Evolutionary conservation across 2,329 filamentous ascomycete species (phyloP).

Genomic region (Penicillium expansum): DNA sequence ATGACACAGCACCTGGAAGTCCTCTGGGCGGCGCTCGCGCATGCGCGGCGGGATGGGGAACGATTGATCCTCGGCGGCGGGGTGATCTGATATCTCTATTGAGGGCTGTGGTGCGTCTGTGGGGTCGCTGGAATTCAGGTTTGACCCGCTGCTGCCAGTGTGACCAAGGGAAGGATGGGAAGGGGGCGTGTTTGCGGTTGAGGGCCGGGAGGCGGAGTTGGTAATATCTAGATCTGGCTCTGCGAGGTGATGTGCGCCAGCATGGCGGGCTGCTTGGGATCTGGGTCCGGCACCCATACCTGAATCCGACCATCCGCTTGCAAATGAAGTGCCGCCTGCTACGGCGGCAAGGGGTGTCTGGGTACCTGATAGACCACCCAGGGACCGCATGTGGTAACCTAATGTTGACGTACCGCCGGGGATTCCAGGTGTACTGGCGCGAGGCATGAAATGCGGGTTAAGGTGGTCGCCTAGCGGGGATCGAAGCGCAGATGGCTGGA

Average conservation of each 20-base stretch:
- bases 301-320: slow-evolving; percentile 37
- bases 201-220: slow-evolving; percentile 43
- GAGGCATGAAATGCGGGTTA: slow-evolving; percentile 43
- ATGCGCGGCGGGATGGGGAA: slow-evolving; percentile 51
- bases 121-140: slow-evolving; percentile 28
- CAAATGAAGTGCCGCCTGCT: slow-evolving; percentile 43
- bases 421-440: slow-evolving; percentile 48
- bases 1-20: slow-evolving; percentile 88
- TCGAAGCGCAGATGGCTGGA: slow-evolving; percentile 34
- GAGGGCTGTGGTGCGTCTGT: slow-evolving; percentile 23
- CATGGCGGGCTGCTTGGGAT: slow-evolving; percentile 16
- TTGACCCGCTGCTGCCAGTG: slow-evolving; percentile 24
- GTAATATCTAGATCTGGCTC: slow-evolving; percentile 38
- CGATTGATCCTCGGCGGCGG: slow-evolving; percentile 16
- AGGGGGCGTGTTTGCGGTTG: slow-evolving; percentile 41
- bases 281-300: slow-evolving; percentile 22
- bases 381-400: slow-evolving; percentile 48
- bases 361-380: slow-evolving; percentile 49
- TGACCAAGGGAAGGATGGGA: slow-evolving; percentile 29
- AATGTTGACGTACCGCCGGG: slow-evolving; percentile 51
- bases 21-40: slow-evolving; percentile 74
- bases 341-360: slow-evolving; percentile 50
- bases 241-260: slow-evolving; percentile 24
- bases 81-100: slow-evolving; percentile 21
- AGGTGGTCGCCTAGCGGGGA: slow-evolving; percentile 41